Base-by-base conservation (phyloP, 2,329 filamentous ascomycete species). In the Metarhizium robertsii region DNA sequence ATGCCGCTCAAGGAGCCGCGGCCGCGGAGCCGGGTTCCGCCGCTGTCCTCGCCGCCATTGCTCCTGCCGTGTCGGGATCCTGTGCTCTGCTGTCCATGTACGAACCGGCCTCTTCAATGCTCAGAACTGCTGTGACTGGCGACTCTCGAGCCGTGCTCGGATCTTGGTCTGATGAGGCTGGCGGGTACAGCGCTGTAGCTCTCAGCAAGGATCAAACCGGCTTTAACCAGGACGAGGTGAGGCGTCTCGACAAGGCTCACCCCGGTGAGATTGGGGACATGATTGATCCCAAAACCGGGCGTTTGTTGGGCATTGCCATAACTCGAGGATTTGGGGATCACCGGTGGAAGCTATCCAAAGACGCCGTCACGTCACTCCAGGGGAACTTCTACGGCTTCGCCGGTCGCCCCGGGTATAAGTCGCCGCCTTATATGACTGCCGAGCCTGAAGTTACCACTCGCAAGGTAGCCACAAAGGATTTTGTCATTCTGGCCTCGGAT, bases 301-400 rank as follows among this genome's bases (percentile, higher is more conserved):
- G 86, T 0, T 67, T 88, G 0, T 73, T 87, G 57, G 85, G 86
- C 1, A 75, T 83, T 45, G 72, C 73, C 43, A 76, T 87, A 1
- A 83, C 84, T 0, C 76, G 86, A 5, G 85, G 83, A 0, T 88
- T 90, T 64, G 86, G 86, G 16, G 85, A 89, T 64, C 75, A 79
- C 52, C 75, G 79, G 56, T 87, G 83, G 82, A 89, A 89, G 65
- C 88, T 84, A 82, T 66, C 79, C 4, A 64, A 76, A 14, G 72
- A 77, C 2, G 67, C 80, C 6, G 58, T 68, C 47, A 54, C 59
- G 38, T 54, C 59, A 18, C 56, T 62, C 6, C 59, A 64, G n/a
- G 72, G 79, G 56, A 73, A 74, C 52, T 83, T 75, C 67, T 80
- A 62, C 50, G 79, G 77, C 30, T 74, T 75, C 2, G 61, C 61